A percentile compares a stretch with the other conserved stretches of the same genome.
Evolutionary conservation across 2,329 filamentous ascomycete species (phyloP).

Genomic region (Scedosporium aurantiacum): DNA sequence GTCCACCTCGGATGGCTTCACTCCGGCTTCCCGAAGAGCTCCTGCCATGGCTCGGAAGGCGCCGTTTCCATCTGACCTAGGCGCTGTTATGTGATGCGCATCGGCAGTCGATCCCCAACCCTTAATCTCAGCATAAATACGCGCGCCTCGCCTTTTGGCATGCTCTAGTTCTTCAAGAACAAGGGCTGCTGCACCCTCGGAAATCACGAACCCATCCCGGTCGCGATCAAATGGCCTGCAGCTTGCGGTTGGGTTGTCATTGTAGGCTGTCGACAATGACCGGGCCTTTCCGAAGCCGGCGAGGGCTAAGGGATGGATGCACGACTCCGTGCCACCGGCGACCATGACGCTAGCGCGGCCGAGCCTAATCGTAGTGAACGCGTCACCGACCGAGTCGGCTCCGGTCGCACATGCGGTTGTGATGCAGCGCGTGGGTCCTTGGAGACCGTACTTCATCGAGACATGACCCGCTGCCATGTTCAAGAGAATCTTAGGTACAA

Average conservation of each 20-base stretch:
- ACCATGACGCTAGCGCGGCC: conserved; percentile 94
- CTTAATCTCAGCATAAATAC: conserved; percentile 77
- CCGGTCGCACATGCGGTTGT: conserved; percentile 96
- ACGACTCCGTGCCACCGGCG: conserved; percentile 89
- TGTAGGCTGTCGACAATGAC: conserved; percentile 74
- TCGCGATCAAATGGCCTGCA: conserved; percentile 80
- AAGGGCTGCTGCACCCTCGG: conserved; percentile 81
- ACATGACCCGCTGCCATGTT: conserved; percentile 93
- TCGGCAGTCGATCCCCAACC: conserved; percentile 90
- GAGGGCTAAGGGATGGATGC: conserved; percentile 87
- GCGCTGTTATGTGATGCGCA: conserved; percentile 88
- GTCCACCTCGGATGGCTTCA: conserved; percentile 62
- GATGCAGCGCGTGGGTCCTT: conserved; percentile 83
- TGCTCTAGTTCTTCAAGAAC: conserved; percentile 87
- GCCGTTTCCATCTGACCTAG: conserved; percentile 69
- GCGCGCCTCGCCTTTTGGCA: conserved; percentile 65
- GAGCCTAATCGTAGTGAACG: conserved; percentile 79
- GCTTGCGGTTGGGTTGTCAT: conserved; percentile 56
- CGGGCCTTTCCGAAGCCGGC: conserved; percentile 83
- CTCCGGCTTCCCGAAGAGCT: conserved; percentile 60
- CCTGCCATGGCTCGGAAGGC: conserved; percentile 77
- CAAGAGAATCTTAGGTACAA: conserved; percentile 85
- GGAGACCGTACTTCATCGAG: conserved; percentile 81
- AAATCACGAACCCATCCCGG: conserved; percentile 80
- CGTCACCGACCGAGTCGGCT: conserved; percentile 88